Percentiles rank a stretch among this genome's conserved stretches.
phyloP scores from a whole-genome alignment of 176 grass and related monocot species.

The Pontederia paniculata region DNA sequence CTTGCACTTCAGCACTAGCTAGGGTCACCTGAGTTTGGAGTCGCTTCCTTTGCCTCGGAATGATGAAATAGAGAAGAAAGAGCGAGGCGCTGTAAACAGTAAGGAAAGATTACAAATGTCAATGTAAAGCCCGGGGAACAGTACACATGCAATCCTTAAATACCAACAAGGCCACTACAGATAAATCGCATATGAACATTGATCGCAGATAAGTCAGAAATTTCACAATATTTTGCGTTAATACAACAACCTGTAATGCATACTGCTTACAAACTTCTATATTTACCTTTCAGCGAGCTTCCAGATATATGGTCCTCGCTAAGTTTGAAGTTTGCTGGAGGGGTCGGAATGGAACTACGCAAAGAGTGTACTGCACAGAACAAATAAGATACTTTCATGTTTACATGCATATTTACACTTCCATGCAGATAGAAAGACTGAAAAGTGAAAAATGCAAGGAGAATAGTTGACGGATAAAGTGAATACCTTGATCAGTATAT shows the following conservation, averaged over 20 bases:
- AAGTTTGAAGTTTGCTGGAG: slow-evolving; percentile 75
- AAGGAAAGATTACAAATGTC: slow-evolving; percentile 6
- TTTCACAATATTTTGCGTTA: no score
- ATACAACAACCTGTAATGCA: no score
- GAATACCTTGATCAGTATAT: slow-evolving; percentile 77
- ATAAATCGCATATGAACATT: no score
- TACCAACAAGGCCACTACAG: not conserved
- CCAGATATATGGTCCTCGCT: slow-evolving; percentile 82
- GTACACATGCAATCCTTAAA: not conserved
- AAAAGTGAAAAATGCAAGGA: not conserved
- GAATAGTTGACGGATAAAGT: not conserved
- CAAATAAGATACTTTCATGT: slow-evolving; percentile 14
- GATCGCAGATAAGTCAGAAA: no score
- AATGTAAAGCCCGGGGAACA: not conserved
- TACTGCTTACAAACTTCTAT: not conserved
- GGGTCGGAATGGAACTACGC: slow-evolving; percentile 64
- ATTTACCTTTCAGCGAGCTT: slow-evolving; percentile 76
- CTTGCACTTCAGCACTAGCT: slow-evolving; percentile 11
- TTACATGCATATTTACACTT: not conserved
- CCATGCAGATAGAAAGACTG: not conserved
- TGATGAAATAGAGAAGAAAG: slow-evolving; percentile 83
- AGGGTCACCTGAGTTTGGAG: slow-evolving; percentile 73
- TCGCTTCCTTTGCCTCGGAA: slow-evolving; percentile 88
- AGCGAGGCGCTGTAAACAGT: slow-evolving; percentile 68
- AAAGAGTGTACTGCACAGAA: slow-evolving; percentile 70